Evolutionary conservation across 2,329 filamentous ascomycete species (phyloP), one percentile per base, ranked within the genome.

Genomic region (Claviceps sp.): DNA sequence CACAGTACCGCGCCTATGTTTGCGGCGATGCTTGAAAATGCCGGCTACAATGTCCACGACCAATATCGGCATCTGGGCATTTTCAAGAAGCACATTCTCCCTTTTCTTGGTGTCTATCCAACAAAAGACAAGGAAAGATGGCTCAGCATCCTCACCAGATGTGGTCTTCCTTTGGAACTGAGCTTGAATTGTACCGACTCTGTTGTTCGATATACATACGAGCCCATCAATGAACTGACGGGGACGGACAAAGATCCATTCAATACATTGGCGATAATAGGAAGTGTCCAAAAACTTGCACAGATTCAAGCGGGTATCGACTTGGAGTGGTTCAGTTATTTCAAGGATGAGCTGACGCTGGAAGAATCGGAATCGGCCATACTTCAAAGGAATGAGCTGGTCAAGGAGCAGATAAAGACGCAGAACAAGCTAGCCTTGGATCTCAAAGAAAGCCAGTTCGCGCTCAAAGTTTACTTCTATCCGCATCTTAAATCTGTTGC

Each of bases 1-100:
- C 44, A 51, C 13, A 51, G 50, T 20, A 51, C 44, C 6, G 50
- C 44, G 2, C 50, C 50, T 2, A 51, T 51, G 44, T 47, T 51
- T 37, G 37, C 22, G 11, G 37, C 6, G 4, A 34, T 51, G 16
- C 43, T 51, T 9, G 6, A 41, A 5, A 37, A 5, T 24, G 44
- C 44, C 3, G 37, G 37, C 3, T 24, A 51, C n/a, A 4, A 11
- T 18, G 37, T 51, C 42, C 13, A 51, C 9, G 37, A 37, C 14
- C 50, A 51, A 22, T 51, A 51, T 45, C 26, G 20, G 14, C 41
- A 44, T 11, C 40, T 50, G 7, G 13, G 48, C 0, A 50, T 50
- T 13, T 45, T 22, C 16, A 43, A 45, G 18, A 50, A 26, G 14
- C 24, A 44, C 20, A 50, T 50, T 30, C 26, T 50, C 20, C 48